Base-by-base conservation (phyloP, 352 stramenopile species). In the Aphanomyces astaci region DNA sequence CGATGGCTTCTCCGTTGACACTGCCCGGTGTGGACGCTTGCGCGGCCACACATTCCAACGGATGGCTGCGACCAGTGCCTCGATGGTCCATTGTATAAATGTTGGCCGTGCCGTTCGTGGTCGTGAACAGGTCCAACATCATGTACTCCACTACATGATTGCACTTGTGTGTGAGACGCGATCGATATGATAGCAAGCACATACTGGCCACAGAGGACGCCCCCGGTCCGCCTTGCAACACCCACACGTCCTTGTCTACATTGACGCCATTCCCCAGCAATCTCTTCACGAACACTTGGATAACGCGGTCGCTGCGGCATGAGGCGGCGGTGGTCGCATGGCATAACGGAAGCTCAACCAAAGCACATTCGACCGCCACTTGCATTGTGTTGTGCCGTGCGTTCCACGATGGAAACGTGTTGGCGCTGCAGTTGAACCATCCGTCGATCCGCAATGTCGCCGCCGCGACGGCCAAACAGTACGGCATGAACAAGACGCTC, bases 81-180 rank as follows among this genome's bases (percentile, higher is more conserved):
- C 82, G 68, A 46, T 90, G 82, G 51, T 90, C 82, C 66, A 90
- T 79, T 24, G 82, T 88, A 71, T 88, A 90, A 2, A 90, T 66
- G 65, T 75, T 84, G 1, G 86, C 79, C 32, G 81, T 53, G 40
- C 70, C 64, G 13, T 88, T 76, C 22, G 87, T 63, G 32, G 86
- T 54, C 52, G 70, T 55, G 72, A 78, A 88, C 67, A 90, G 75
- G 36, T 74, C 76, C 24, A 79, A 69, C 80, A 90, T 85, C 39
- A 90, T 72, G 5, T 69, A 69, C 72, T 90, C 82, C 65, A 90
- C 48, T 69, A 66, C 28, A 2, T n/a, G 22, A 28, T 17, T 15
- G 24, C 22, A 10, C 10, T 22, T 33, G 56, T 64, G 25, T 49
- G 7, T 11, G 51, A 13, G 17, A 51, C n/a, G n/a, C 3, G 36